These are phyloP conservation scores for Nitzschia sp. DNA, from an alignment of 108 stramenopile genomes.

Conservation along the genomic window DNA sequence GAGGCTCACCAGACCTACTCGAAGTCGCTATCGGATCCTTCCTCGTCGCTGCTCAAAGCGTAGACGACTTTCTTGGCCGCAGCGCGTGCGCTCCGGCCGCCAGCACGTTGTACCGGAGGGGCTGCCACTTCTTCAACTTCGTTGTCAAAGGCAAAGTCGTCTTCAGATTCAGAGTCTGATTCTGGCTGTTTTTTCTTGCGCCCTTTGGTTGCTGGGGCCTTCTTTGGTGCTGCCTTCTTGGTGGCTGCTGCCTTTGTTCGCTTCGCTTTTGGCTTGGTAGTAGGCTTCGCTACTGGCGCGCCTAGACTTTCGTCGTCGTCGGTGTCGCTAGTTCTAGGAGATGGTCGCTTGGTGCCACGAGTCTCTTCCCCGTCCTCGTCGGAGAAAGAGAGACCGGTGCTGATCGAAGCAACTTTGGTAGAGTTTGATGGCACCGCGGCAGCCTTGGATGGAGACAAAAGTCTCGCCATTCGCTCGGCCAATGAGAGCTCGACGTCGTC, in stretches of 20 bases:
- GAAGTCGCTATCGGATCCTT: slow-evolving; percentile 14
- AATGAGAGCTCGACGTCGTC: slow-evolving; percentile 36
- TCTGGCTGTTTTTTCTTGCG: slow-evolving; percentile 2
- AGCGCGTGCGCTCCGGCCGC: neutral
- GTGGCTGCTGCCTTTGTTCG: slow-evolving; percentile 13
- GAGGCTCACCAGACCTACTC: neutral
- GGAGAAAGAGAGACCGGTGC: slow-evolving; percentile 2
- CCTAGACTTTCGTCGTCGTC: neutral
- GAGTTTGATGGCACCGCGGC: neutral
- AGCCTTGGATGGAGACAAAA: slow-evolving; percentile 26
- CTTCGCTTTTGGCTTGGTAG: slow-evolving; percentile 9
- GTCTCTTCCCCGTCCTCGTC: neutral
- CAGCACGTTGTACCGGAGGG: neutral
- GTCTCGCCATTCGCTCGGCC: slow-evolving; percentile 27
- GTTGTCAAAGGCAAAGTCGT: slow-evolving; percentile 21
- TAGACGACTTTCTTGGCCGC: slow-evolving; percentile 15
- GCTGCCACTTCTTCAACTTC: slow-evolving; percentile 3
- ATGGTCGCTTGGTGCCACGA: slow-evolving; percentile 21
- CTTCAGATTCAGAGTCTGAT: slow-evolving; percentile 20
- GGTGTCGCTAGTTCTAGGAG: slow-evolving; percentile 18
- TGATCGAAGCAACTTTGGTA: neutral
- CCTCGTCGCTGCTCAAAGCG: slow-evolving; percentile 13
- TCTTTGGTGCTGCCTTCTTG: slow-evolving; percentile 36
- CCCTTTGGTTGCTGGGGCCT: slow-evolving; percentile 15
- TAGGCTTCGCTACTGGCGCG: neutral